Conservation (phyloP, 352 stramenopile genomes). For the Globisporangium megalacanthum region DNA sequence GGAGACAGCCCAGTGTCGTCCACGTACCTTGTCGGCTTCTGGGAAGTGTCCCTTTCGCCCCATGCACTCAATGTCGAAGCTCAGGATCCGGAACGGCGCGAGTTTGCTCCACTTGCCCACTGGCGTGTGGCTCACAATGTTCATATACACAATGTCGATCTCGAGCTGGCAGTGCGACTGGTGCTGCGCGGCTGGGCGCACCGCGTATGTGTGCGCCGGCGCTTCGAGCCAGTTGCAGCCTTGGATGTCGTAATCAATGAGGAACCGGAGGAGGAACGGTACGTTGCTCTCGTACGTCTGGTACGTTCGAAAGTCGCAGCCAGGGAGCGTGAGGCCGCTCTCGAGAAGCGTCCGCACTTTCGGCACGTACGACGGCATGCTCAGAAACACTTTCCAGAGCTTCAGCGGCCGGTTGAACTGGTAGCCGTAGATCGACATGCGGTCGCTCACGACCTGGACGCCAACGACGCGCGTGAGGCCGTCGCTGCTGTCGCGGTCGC, state of each 20-base stretch:
- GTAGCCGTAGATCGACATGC: conserved; percentile 86
- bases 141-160: conserved; percentile 97
- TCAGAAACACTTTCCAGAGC: conserved; percentile 91
- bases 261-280: conserved; percentile 98
- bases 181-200: conserved; percentile 70
- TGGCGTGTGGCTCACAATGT: conserved; percentile 91
- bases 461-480: conserved; percentile 49
- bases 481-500: conserved; percentile 45
- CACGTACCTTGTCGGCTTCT: conserved; percentile 55
- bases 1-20: neutral
- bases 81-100: conserved; percentile 96
- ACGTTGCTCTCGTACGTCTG: conserved; percentile 99
- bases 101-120: conserved; percentile 96
- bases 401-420: conserved; percentile 69
- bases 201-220: conserved; percentile 86
- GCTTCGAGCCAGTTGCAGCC: conserved; percentile 98
- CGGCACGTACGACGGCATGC: conserved; percentile 93
- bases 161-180: conserved; percentile 93
- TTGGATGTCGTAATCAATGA: conserved; percentile 98
- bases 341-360: conserved; percentile 91
- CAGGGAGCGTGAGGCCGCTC: conserved; percentile 66
- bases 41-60: conserved; percentile 95
- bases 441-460: conserved; percentile 69
- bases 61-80: conserved; percentile 99
- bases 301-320: conserved; percentile 61